phyloP scores from a whole-genome alignment of 2,329 filamentous ascomycete genomes.

The Aspergillus fumigatiaffinis region DNA sequence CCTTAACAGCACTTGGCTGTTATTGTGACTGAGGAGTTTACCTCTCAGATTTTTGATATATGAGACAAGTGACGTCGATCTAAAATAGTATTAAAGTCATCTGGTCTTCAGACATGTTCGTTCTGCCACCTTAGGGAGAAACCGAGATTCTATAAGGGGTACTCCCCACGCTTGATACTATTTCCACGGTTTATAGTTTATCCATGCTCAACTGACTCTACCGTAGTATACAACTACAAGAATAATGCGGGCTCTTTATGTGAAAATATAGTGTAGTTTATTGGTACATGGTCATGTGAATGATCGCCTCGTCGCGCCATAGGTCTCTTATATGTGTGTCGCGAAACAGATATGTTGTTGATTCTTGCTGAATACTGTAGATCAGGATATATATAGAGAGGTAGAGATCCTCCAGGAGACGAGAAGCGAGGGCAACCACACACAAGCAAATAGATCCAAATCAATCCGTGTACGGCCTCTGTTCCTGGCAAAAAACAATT shows the following conservation, averaged over 20 bases:
- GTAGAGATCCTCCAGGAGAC: not conserved
- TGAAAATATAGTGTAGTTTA: too few relatives aligned
- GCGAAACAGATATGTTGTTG: not conserved
- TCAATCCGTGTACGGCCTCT: not conserved
- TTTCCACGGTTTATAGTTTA: slow-evolving; percentile 15
- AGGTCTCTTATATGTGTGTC: too few relatives aligned
- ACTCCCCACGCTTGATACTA: not conserved
- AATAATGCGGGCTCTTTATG: too few relatives aligned
- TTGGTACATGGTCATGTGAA: too few relatives aligned
- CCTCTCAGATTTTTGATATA: too few relatives aligned
- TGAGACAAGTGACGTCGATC: not conserved
- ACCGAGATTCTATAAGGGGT: not conserved
- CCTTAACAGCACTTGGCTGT: not conserved
- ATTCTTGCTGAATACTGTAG: not conserved
- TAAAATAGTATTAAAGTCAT: not conserved
- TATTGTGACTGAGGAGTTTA: not conserved
- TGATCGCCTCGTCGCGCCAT: too few relatives aligned
- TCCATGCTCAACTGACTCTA: slow-evolving; percentile 2
- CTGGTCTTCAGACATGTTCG: not conserved
- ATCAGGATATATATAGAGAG: not conserved
- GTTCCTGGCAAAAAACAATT: not conserved
- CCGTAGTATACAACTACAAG: too few relatives aligned
- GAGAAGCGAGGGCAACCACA: not conserved
- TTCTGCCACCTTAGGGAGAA: not conserved
- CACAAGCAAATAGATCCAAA: not conserved